Percentiles rank a stretch among this genome's conserved stretches.
Conservation (phyloP, 2,329 filamentous ascomycete species). For the Aureobasidium leucospermi region DNA sequence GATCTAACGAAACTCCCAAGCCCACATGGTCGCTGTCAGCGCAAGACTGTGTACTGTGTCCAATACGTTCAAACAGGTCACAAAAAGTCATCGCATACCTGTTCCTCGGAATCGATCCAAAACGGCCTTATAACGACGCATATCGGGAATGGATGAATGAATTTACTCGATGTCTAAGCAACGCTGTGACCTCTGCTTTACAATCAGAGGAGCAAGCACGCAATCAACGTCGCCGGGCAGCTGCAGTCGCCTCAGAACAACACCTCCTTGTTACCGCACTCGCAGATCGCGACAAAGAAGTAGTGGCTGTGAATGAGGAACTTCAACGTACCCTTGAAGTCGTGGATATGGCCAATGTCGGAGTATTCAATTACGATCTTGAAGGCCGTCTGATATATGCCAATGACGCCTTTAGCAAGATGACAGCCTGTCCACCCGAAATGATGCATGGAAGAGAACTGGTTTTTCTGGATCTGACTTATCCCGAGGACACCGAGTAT, state of each 20-base stretch:
- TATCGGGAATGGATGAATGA: constrained; percentile 12
- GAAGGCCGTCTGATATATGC: constrained; percentile 11
- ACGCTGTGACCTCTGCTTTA: constrained; percentile 6
- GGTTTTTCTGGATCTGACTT: constrained; percentile 1
- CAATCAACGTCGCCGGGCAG: constrained; percentile 1
- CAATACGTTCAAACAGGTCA: constrained; percentile 6
- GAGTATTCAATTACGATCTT: constrained; percentile 15
- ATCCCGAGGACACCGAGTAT: neutral
- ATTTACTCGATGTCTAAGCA: constrained; percentile 8
- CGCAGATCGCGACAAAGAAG: constrained; percentile 10
- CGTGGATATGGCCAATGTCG: constrained; percentile 15
- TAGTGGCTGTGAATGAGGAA: constrained; percentile 5
- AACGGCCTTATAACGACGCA: constrained; percentile 10
- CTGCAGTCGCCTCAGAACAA: constrained; percentile 1
- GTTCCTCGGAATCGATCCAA: constrained; percentile 7
- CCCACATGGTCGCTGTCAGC: neutral
- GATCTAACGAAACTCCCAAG: neutral
- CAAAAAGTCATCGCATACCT: constrained; percentile 12
- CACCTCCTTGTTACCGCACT: constrained; percentile 1
- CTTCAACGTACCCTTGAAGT: constrained; percentile 14
- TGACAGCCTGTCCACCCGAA: neutral
- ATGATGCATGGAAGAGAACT: neutral
- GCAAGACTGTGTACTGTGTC: neutral
- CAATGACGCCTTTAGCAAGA: constrained; percentile 13
- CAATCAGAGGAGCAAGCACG: neutral